Evolutionary conservation across 2,329 filamentous ascomycete genomes (phyloP).

Genomic region (Ophiostoma quercus): DNA sequence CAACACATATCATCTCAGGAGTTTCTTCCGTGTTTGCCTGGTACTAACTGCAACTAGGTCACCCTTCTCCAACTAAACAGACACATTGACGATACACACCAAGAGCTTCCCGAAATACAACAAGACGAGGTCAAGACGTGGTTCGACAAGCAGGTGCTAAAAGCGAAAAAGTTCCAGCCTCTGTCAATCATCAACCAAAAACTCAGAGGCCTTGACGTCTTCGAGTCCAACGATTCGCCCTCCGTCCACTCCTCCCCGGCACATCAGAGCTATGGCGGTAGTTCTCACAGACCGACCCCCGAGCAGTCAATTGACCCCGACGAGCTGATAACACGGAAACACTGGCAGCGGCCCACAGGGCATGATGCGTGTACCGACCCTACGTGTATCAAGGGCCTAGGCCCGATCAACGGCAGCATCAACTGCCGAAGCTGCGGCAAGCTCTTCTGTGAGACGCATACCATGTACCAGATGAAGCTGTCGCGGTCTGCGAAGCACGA

Average conservation of each 20-base stretch:
- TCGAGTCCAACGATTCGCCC: conserved; percentile 77
- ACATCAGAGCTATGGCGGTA: conserved; percentile 34
- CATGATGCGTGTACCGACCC: conserved; percentile 84
- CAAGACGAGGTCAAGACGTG: conserved; percentile 95
- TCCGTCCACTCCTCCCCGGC: conserved; percentile 32
- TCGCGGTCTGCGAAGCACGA: conserved; percentile 86
- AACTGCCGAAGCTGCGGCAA: conserved; percentile 92
- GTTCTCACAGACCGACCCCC: conserved; percentile 36
- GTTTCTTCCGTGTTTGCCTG: neutral
- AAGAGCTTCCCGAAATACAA: conserved; percentile 79
- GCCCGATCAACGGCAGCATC: conserved; percentile 73
- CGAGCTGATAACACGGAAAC: conserved; percentile 76
- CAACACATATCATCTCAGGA: too few species aligned
- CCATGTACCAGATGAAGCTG: conserved; percentile 99
- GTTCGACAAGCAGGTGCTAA: conserved; percentile 92
- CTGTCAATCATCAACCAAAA: conserved; percentile 90
- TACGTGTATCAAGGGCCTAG: conserved; percentile 72
- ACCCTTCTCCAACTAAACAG: conserved; percentile 87
- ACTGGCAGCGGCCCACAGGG: conserved; percentile 77
- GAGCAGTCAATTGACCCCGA: conserved; percentile 65
- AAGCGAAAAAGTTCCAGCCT: conserved; percentile 88
- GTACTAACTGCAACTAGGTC: conserved; percentile 49
- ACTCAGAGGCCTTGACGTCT: conserved; percentile 84
- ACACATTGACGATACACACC: conserved; percentile 79
- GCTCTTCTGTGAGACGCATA: conserved; percentile 94